Percentiles rank a stretch among this genome's conserved stretches.
These are phyloP conservation scores for Erysimum cheiranthoides DNA, from an alignment of 345 rosid species.

Conservation along the genomic window DNA sequence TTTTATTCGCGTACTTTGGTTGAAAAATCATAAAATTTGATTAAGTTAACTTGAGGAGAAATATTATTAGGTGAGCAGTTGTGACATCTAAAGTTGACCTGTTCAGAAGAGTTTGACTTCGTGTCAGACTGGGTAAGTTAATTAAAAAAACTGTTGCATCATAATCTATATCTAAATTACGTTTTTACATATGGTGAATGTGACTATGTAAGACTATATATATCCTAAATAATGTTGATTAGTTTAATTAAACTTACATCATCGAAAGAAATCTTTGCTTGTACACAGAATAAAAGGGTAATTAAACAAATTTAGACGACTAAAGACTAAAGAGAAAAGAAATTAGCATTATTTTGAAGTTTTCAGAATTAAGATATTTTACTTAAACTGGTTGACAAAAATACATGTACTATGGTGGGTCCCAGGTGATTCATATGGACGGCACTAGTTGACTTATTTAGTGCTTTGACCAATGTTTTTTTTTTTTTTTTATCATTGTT, in stretches of 20 bases:
- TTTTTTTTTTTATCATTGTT: constrained; percentile 24
- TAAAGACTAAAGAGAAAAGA: constrained; percentile 20
- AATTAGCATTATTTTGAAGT: not conserved
- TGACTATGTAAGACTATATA: not conserved
- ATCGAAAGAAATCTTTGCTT: not conserved
- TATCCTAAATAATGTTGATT: not conserved
- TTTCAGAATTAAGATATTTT: constrained; percentile 9
- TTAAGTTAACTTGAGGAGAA: not conserved
- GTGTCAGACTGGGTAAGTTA: constrained; percentile 28
- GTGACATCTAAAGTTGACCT: constrained; percentile 40
- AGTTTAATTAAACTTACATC: not conserved
- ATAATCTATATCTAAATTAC: constrained; percentile 12
- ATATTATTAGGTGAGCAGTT: constrained; percentile 33
- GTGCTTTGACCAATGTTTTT: constrained; percentile 46
- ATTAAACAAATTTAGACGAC: constrained; percentile 5
- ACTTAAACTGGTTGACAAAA: not conserved
- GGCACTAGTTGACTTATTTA: constrained; percentile 40
- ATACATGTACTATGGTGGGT: constrained; percentile 24
- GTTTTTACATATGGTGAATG: not conserved
- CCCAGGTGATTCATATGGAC: constrained; percentile 34
- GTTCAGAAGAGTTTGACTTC: constrained; percentile 29
- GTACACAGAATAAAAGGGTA: not conserved
- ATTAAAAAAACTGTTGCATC: not conserved
- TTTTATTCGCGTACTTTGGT: constrained; percentile 13
- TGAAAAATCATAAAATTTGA: not conserved